Evolutionary conservation across 768 basidiomycete genomes (phyloP).

Genomic region (Clitopilus passeckerianus): DNA sequence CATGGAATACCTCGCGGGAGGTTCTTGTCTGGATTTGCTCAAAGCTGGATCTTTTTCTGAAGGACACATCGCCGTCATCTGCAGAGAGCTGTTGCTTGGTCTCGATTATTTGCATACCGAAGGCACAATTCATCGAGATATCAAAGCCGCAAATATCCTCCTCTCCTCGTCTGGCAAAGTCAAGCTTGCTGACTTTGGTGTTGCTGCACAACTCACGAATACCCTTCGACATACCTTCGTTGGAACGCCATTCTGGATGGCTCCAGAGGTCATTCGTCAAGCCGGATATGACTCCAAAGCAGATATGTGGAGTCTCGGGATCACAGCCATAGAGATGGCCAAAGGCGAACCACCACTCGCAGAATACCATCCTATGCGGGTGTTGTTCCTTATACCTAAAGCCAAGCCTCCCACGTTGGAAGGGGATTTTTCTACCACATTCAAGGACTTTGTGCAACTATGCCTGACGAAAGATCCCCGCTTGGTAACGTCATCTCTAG

Average conservation of each 20-base stretch:
- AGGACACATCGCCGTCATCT: slow-evolving; percentile 91
- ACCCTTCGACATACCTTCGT: slow-evolving; percentile 97
- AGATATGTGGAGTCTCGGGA: slow-evolving; percentile 97
- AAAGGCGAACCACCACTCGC: slow-evolving; percentile 95
- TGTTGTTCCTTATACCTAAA: slow-evolving; percentile 96
- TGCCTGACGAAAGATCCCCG: slow-evolving; percentile 93
- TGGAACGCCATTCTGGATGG: slow-evolving; percentile 98
- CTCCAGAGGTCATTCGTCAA: slow-evolving; percentile 96
- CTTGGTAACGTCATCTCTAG: slow-evolving; percentile 40
- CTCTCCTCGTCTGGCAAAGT: slow-evolving; percentile 89
- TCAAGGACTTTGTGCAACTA: slow-evolving; percentile 88
- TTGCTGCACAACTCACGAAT: slow-evolving; percentile 93
- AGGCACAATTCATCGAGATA: slow-evolving; percentile 96
- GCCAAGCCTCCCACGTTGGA: slow-evolving; percentile 91
- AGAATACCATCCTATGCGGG: slow-evolving; percentile 98
- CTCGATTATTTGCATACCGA: slow-evolving; percentile 96
- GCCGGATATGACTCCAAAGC: slow-evolving; percentile 95
- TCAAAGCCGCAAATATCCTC: slow-evolving; percentile 96
- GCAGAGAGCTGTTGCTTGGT: slow-evolving; percentile 87
- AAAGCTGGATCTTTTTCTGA: slow-evolving; percentile 91
- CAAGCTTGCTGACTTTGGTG: slow-evolving; percentile 98
- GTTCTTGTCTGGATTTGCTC: slow-evolving; percentile 95
- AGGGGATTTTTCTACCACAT: slow-evolving; percentile 75
- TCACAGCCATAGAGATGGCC: slow-evolving; percentile 98
- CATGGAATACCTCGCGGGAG: slow-evolving; percentile 98